Percentiles rank a stretch among this genome's conserved stretches.
These are phyloP conservation scores for Fusarium buxicola DNA, from an alignment of 2,329 filamentous ascomycete species.

Conservation along the genomic window DNA sequence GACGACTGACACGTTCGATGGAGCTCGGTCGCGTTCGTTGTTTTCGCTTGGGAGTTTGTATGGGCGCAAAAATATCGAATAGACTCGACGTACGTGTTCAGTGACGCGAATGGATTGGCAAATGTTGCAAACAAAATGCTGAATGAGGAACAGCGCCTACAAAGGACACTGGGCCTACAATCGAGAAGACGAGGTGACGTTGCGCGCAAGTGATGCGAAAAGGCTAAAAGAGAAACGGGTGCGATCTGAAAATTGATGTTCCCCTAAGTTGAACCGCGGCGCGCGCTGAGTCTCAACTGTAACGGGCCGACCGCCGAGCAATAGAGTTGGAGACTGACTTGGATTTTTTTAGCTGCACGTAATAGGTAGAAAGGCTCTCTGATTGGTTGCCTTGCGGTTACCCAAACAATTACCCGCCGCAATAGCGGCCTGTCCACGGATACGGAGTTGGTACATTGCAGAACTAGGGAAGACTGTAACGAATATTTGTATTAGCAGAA, in stretches of 20 bases:
- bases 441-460: too few relatives aligned
- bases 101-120: background rate
- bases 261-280: constrained; percentile 27
- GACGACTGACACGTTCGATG: background rate
- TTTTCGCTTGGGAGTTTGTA: too few relatives aligned
- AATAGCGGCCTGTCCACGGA: constrained; percentile 20
- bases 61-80: too few relatives aligned
- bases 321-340: constrained; percentile 24
- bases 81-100: background rate
- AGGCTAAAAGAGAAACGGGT: constrained; percentile 12
- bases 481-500: constrained; percentile 6
- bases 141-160: background rate
- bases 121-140: background rate
- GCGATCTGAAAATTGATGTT: constrained; percentile 23
- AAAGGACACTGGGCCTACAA: background rate
- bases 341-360: constrained; percentile 35
- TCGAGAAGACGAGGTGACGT: background rate
- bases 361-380: constrained; percentile 7
- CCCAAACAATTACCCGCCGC: constrained; percentile 1
- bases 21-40: background rate
- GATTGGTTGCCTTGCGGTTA: constrained; percentile 22
- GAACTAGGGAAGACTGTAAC: too few relatives aligned
- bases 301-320: constrained; percentile 23
- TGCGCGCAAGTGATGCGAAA: constrained; percentile 10
- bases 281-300: constrained; percentile 27